phyloP scores from a whole-genome alignment of 2,329 filamentous ascomycete species.

The Plenodomus lindquistii region DNA sequence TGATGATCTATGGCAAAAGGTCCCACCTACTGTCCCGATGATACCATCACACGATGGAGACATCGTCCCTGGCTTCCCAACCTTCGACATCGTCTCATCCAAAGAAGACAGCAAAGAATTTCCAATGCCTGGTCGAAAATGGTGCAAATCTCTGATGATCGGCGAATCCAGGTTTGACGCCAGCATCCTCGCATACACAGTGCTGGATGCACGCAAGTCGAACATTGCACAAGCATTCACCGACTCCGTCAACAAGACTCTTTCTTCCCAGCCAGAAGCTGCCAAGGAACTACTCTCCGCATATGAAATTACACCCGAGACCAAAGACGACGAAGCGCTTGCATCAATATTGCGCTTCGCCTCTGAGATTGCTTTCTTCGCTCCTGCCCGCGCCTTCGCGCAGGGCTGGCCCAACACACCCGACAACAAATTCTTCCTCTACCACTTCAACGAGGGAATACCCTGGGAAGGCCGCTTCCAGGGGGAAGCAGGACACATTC shows the following conservation, averaged over 20 bases:
- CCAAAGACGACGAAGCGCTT: constrained; percentile 49
- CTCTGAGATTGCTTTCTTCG: constrained; percentile 53
- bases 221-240: constrained; percentile 43
- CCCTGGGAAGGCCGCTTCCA: constrained; percentile 42
- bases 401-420: constrained; percentile 36
- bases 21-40: constrained; percentile 42
- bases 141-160: constrained; percentile 54
- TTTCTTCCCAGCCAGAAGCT: constrained; percentile 22
- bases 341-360: constrained; percentile 49
- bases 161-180: constrained; percentile 52
- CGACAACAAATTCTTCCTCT: constrained; percentile 35
- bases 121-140: constrained; percentile 47
- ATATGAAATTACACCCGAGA: constrained; percentile 46
- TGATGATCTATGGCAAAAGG: constrained; percentile 48
- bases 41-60: constrained; percentile 51
- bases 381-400: constrained; percentile 49
- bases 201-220: constrained; percentile 27
- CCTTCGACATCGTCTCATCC: constrained; percentile 28
- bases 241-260: constrained; percentile 36
- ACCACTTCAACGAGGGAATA: constrained; percentile 41
- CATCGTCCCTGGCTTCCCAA: constrained; percentile 40
- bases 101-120: constrained; percentile 26
- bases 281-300: constrained; percentile 35
- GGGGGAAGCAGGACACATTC: constrained; percentile 39
- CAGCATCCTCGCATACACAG: constrained; percentile 32